Percentiles rank a stretch among this genome's conserved stretches.
Evolutionary conservation across 257 asterid species (phyloP).

Genomic region (Datura wrightii): DNA sequence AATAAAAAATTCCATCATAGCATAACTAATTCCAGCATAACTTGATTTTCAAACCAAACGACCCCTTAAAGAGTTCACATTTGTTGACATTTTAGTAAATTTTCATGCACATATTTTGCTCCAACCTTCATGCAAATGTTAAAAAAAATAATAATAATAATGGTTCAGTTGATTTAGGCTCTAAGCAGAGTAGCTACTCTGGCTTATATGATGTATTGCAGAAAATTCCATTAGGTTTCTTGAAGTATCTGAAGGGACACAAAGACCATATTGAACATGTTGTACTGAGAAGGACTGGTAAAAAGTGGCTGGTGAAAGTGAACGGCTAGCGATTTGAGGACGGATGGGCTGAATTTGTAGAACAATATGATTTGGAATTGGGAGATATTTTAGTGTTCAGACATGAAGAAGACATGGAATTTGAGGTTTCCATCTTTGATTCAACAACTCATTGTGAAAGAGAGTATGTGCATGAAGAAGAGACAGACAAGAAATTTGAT

Average conservation of each 20-base stretch:
- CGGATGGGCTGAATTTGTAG: constrained; percentile 26
- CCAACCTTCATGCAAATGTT: too few relatives aligned
- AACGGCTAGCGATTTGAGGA: background rate
- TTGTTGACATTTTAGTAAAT: too few relatives aligned
- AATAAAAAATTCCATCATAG: too few relatives aligned
- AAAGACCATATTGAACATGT: background rate
- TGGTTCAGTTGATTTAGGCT: too few relatives aligned
- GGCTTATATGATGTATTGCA: background rate
- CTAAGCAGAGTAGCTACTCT: background rate
- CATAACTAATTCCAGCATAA: too few relatives aligned
- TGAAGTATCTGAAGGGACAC: constrained; percentile 9
- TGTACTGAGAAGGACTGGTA: constrained; percentile 1
- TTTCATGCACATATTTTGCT: too few relatives aligned
- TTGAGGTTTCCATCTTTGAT: constrained; percentile 25
- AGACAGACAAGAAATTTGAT: too few relatives aligned
- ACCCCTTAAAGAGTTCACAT: too few relatives aligned
- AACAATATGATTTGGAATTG: constrained; percentile 20
- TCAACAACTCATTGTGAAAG: constrained; percentile 15
- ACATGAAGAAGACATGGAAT: constrained; percentile 35
- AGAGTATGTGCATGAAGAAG: background rate
- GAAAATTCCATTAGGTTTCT: constrained; percentile 30
- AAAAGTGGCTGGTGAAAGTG: constrained; percentile 31
- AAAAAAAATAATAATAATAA: too few relatives aligned
- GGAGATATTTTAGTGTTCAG: constrained; percentile 31
- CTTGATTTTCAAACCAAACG: too few relatives aligned